Evolutionary conservation across 2,329 filamentous ascomycete species (phyloP), one percentile per base, ranked within the genome.

Genomic region (Torrubiellomyces zombiae): DNA sequence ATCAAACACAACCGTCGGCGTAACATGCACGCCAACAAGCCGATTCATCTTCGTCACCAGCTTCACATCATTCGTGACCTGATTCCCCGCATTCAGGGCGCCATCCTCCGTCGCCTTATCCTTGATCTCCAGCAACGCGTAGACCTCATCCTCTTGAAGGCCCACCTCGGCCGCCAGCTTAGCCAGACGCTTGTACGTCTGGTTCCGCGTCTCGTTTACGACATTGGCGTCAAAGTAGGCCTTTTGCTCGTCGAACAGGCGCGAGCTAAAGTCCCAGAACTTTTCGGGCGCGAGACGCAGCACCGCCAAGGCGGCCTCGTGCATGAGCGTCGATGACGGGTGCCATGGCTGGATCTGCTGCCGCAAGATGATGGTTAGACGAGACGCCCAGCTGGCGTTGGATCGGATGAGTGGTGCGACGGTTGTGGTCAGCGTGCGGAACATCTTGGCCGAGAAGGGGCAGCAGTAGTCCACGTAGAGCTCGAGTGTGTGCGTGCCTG

Each of bases 301-400:
- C 2, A 94, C 81, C 3, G 83, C 86, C 16, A 82, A 66, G 4
- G 61, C 85, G 16, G 83, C 78, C 63, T 95, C 86, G 56, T 86
- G 80, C 28, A 68, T 61, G 8, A 83, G 63, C 6, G 77, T 83
- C 20, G 72, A 83, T 12, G 77, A 82, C 2, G 86, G 86, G 54
- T 95, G 85, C 86, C 86, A 93, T 9, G 83, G 82, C 56, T 93
- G 83, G 42, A 94, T 70, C 48, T 93, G 83, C 48, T 86, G 85
- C 24, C 85, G 76, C 60, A 94, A 80, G 42, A 95, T 67, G 38
- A 92, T 60, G 39, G 78, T 64, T 3, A 93, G 55, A 32, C 61
- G 63, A 31, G 57, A 37, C 9, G 57, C 47, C 47, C 57, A 60
- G 14, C 55, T 39, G 34, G 77, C 72, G 39, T 72, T 71, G 24